Conservation (phyloP, 2,329 filamentous ascomycete genomes). For the Sporothrix pallida region DNA sequence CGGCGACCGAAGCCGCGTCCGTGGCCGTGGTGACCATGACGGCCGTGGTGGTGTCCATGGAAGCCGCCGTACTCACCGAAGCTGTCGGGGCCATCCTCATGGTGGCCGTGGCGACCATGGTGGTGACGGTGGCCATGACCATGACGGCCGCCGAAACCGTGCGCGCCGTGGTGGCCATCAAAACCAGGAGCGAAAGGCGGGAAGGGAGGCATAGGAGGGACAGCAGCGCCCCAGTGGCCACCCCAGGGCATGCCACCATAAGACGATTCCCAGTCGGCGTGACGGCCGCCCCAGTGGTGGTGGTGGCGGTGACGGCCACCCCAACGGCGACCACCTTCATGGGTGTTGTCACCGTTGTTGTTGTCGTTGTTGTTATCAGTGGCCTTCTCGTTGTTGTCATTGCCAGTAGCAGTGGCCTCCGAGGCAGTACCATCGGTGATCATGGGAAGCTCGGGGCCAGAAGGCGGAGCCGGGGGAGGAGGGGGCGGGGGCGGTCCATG, state of each 20-base stretch:
- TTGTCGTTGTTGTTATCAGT: conserved; percentile 4
- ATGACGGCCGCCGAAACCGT: conserved; percentile 23
- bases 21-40: conserved; percentile 13
- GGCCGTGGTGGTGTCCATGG: not conserved
- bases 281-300: conserved; percentile 25
- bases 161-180: not conserved
- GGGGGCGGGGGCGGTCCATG: conserved; percentile 34
- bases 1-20: not conserved
- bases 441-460: not conserved
- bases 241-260: conserved; percentile 19
- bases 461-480: not conserved
- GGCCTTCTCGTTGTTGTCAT: conserved; percentile 19
- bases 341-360: conserved; percentile 1
- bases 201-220: conserved; percentile 6
- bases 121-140: not conserved
- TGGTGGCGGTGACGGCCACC: conserved; percentile 8
- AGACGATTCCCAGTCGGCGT: conserved; percentile 23
- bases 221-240: conserved; percentile 10
- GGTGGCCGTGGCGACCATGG: conserved; percentile 2
- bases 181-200: conserved; percentile 5
- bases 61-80: conserved; percentile 22
- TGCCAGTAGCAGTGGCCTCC: conserved; percentile 5
- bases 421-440: not conserved
- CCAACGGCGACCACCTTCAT: not conserved
- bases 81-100: conserved; percentile 1